A percentile compares a stretch with the other conserved stretches of the same genome.
These are phyloP conservation scores for Candida lessepsii DNA, from an alignment of 805 yeast species.

Conservation along the genomic window DNA sequence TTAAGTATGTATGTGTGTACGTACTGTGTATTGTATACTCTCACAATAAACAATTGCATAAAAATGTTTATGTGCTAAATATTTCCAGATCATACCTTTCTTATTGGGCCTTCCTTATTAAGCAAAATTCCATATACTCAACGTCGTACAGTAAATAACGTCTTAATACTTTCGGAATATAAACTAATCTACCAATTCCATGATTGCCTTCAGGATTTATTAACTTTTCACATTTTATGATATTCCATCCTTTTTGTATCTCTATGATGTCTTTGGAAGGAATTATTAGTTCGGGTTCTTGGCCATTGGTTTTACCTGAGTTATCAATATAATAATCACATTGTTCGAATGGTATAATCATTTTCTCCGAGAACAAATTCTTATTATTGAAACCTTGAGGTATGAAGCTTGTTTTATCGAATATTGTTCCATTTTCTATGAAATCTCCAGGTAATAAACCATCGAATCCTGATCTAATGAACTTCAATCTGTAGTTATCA, in stretches of 20 bases:
- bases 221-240: constrained; percentile 47
- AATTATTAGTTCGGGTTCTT: constrained; percentile 34
- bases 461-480: constrained; percentile 74
- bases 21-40: constrained; percentile 8
- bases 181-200: constrained; percentile 55
- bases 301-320: constrained; percentile 27
- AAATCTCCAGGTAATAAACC: constrained; percentile 91
- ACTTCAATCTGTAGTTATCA: constrained; percentile 58
- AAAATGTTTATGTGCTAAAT: too few relatives aligned
- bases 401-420: constrained; percentile 39
- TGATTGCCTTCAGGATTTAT: constrained; percentile 55
- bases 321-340: constrained; percentile 79
- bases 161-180: constrained; percentile 42
- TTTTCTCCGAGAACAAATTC: constrained; percentile 62
- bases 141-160: constrained; percentile 31
- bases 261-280: too few relatives aligned
- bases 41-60: constrained; percentile 4
- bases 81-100: background rate
- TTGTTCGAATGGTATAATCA: constrained; percentile 44
- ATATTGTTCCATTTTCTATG: constrained; percentile 36
- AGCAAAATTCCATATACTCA: constrained; percentile 52
- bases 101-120: constrained; percentile 18
- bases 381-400: constrained; percentile 75
- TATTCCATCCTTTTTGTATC: constrained; percentile 41
- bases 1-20: too few relatives aligned